phyloP scores from a whole-genome alignment of 164 flowering plant species.

The Santalum album region DNA sequence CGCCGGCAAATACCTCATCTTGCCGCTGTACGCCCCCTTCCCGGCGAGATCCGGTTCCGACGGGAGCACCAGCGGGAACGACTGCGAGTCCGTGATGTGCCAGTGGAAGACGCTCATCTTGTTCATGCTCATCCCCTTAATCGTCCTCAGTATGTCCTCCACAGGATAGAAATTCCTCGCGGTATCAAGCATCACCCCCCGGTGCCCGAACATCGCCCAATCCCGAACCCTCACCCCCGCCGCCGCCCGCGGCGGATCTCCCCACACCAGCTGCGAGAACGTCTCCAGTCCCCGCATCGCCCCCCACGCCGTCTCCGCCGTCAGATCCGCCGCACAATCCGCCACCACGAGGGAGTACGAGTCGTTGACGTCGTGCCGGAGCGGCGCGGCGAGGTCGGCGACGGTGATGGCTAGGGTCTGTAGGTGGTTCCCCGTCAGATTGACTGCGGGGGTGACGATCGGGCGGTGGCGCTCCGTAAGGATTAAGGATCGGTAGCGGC shows the following conservation, averaged over 20 bases:
- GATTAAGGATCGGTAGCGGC: constrained; percentile 35
- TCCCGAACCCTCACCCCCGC: constrained; percentile 46
- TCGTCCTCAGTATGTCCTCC: constrained; percentile 57
- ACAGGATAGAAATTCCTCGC: constrained; percentile 64
- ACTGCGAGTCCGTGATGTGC: constrained; percentile 92
- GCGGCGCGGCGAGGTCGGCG: constrained; percentile 27
- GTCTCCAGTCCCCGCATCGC: constrained; percentile 91
- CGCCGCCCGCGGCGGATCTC: constrained; percentile 26
- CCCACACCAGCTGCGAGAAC: constrained; percentile 80
- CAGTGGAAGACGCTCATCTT: constrained; percentile 90
- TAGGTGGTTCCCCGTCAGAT: constrained; percentile 23
- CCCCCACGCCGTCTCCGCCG: constrained; percentile 66
- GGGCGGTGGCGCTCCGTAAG: constrained; percentile 40
- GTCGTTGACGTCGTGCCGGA: constrained; percentile 55
- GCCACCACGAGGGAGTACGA: constrained; percentile 45
- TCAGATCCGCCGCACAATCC: constrained; percentile 23
- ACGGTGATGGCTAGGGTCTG: constrained; percentile 25
- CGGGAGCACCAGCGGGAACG: constrained; percentile 73
- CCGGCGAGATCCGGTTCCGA: constrained; percentile 67
- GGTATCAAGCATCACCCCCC: constrained; percentile 79
- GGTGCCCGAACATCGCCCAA: constrained; percentile 53
- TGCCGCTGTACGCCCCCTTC: constrained; percentile 57
- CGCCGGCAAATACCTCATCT: constrained; percentile 50
- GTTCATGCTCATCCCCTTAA: constrained; percentile 62
- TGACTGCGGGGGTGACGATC: constrained; percentile 22